These are phyloP conservation scores for Hypomyces perniciosus DNA, from an alignment of 2,329 filamentous ascomycete genomes.

Conservation along the genomic window DNA sequence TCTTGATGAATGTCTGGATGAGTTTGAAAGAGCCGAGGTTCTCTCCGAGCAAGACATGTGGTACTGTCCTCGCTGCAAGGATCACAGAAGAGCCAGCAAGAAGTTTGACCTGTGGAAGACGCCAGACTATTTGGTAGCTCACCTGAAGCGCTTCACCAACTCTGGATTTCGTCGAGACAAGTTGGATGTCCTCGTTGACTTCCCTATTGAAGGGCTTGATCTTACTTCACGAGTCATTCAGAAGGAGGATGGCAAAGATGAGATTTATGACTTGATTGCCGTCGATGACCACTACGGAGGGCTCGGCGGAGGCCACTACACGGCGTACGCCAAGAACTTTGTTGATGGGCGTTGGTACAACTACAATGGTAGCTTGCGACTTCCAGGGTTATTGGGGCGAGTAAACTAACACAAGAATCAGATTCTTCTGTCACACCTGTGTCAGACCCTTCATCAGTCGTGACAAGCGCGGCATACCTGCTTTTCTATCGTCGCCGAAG, in stretches of 20 bases:
- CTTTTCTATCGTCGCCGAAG: slow-evolving; percentile 92
- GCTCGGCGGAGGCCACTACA: slow-evolving; percentile 92
- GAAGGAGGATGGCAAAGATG: slow-evolving; percentile 71
- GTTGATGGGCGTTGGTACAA: slow-evolving; percentile 87
- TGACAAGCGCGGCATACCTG: slow-evolving; percentile 78
- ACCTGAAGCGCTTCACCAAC: slow-evolving; percentile 92
- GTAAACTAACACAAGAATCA: slow-evolving; percentile 41
- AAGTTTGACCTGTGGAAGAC: slow-evolving; percentile 97
- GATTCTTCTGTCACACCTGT: slow-evolving; percentile 67
- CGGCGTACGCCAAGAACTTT: slow-evolving; percentile 90
- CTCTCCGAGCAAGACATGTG: slow-evolving; percentile 93
- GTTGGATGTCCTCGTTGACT: slow-evolving; percentile 84
- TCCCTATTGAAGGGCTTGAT: slow-evolving; percentile 82
- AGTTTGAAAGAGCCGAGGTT: slow-evolving; percentile 91
- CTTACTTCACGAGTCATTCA: slow-evolving; percentile 73
- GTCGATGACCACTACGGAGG: slow-evolving; percentile 96
- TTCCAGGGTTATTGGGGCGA: neutral
- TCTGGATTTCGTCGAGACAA: slow-evolving; percentile 80
- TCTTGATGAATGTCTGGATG: slow-evolving; percentile 84
- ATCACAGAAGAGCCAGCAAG: slow-evolving; percentile 86
- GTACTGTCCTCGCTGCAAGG: slow-evolving; percentile 96
- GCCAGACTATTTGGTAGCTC: slow-evolving; percentile 89
- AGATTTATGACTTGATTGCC: slow-evolving; percentile 88
- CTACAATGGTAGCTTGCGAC: slow-evolving; percentile 71
- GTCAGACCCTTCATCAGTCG: slow-evolving; percentile 54